These are phyloP conservation scores for Komagataella kurtzmanii DNA, from an alignment of 805 yeast genomes.

Conservation along the genomic window DNA sequence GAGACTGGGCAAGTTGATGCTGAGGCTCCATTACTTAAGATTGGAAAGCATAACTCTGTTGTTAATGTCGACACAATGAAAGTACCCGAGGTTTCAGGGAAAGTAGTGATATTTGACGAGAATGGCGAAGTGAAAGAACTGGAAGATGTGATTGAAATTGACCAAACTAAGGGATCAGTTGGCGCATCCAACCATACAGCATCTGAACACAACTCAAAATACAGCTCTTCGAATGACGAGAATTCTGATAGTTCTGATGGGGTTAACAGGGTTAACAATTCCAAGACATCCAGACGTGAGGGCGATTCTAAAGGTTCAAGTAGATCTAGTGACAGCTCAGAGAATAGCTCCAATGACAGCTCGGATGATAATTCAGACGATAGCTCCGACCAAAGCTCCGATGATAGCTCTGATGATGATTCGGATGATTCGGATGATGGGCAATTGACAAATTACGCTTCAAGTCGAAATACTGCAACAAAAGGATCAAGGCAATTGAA, in stretches of 20 bases:
- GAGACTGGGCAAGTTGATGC: constrained; percentile 2
- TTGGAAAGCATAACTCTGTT: not conserved
- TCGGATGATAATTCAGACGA: constrained; percentile 4
- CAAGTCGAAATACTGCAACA: not conserved
- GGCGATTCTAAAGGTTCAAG: not conserved
- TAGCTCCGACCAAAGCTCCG: constrained; percentile 27
- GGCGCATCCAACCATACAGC: constrained; percentile 8
- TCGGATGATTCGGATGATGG: not conserved
- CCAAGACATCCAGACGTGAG: not conserved
- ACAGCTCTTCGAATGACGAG: not conserved
- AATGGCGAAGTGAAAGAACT: constrained; percentile 15
- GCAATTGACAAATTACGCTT: too few relatives aligned
- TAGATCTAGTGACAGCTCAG: not conserved
- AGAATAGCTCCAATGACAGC: constrained; percentile 18
- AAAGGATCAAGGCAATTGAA: not conserved
- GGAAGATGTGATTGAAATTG: constrained; percentile 4
- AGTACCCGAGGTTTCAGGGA: not conserved
- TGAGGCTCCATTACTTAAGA: constrained; percentile 1
- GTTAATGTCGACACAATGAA: not conserved
- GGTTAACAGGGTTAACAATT: constrained; percentile 14
- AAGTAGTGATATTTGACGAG: constrained; percentile 3
- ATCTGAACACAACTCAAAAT: constrained; percentile 2
- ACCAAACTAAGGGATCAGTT: constrained; percentile 3
- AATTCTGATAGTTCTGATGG: constrained; percentile 5
- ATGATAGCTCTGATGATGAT: not conserved